These are phyloP conservation scores for Penicillium arizonense DNA, from an alignment of 495 filamentous ascomycete genomes.

Conservation along the genomic window DNA sequence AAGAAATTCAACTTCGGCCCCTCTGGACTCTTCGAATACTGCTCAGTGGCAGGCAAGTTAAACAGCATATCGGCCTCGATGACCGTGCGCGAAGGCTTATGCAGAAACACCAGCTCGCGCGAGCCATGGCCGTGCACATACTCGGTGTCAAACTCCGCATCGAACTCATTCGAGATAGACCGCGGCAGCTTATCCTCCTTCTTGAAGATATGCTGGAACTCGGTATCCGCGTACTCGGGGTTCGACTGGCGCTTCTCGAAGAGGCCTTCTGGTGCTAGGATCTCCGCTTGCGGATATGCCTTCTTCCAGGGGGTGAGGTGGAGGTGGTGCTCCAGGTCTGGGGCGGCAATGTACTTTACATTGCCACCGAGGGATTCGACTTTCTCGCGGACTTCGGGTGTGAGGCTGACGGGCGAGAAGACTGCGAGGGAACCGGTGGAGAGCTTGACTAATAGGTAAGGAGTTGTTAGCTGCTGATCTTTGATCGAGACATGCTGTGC, in stretches of 20 bases:
- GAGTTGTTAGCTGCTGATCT: slow-evolving; percentile 4
- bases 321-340: slow-evolving; percentile 92
- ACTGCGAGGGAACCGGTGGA: slow-evolving; percentile 75
- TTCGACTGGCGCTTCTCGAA: slow-evolving; percentile 75
- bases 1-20: slow-evolving; percentile 54
- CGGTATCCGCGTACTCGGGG: slow-evolving; percentile 62
- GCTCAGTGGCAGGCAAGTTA: slow-evolving; percentile 85
- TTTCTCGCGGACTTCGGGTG: slow-evolving; percentile 68
- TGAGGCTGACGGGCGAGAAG: slow-evolving; percentile 86
- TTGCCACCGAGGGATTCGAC: slow-evolving; percentile 64
- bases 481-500: background rate
- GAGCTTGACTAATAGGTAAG: slow-evolving; percentile 63
- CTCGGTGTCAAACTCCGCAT: slow-evolving; percentile 81
- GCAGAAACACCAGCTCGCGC: slow-evolving; percentile 82
- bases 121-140: slow-evolving; percentile 78
- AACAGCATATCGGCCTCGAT: slow-evolving; percentile 92
- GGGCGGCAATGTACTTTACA: slow-evolving; percentile 80
- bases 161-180: slow-evolving; percentile 73
- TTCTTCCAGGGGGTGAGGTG: slow-evolving; percentile 79
- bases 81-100: slow-evolving; percentile 77
- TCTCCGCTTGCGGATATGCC: slow-evolving; percentile 71
- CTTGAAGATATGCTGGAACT: slow-evolving; percentile 68
- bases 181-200: slow-evolving; percentile 49
- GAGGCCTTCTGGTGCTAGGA: slow-evolving; percentile 84
- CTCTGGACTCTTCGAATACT: slow-evolving; percentile 67